Conservation (phyloP, 78 protist species). For the Pigoraptor vietnamica region DNA sequence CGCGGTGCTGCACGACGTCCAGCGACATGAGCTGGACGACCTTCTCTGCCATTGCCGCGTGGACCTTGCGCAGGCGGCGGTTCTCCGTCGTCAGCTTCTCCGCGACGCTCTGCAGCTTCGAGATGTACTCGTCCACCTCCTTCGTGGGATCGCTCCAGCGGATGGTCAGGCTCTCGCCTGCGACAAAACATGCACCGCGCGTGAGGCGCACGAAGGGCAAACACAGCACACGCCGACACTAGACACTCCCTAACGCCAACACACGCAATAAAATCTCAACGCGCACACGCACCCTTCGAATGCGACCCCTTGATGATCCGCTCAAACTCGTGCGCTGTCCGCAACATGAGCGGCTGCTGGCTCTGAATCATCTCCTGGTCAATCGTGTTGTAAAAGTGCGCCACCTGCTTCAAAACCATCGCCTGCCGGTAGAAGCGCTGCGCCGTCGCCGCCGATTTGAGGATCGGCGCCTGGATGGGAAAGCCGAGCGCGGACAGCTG, state of each 20-base stretch:
- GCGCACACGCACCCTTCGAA: neutral
- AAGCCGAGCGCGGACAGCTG: conserved; percentile 60
- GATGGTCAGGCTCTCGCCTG: neutral
- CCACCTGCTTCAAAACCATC: conserved; percentile 63
- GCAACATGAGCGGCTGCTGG: conserved; percentile 55
- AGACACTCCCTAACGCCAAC: no score
- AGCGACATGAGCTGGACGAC: neutral
- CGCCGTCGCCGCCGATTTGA: conserved; percentile 26
- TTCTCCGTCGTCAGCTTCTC: conserved; percentile 44
- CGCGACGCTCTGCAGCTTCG: conserved; percentile 36
- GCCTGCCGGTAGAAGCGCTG: conserved; percentile 41
- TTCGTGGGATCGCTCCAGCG: conserved; percentile 39
- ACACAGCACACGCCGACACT: neutral
- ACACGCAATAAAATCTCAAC: neutral
- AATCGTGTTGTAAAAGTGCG: conserved; percentile 71
- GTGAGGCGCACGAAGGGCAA: no score
- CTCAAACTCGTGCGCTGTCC: conserved; percentile 44
- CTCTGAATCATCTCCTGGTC: conserved; percentile 47
- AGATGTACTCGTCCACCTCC: conserved; percentile 37
- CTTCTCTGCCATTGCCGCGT: conserved; percentile 4
- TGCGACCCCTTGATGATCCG: conserved; percentile 9
- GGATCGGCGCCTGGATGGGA: conserved; percentile 22
- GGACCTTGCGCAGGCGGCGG: conserved; percentile 36
- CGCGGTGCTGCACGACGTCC: conserved; percentile 1
- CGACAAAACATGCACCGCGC: no score